These are phyloP conservation scores for Waitea zeae DNA, from an alignment of 1,284 basidiomycete genomes.

Conservation along the genomic window DNA sequence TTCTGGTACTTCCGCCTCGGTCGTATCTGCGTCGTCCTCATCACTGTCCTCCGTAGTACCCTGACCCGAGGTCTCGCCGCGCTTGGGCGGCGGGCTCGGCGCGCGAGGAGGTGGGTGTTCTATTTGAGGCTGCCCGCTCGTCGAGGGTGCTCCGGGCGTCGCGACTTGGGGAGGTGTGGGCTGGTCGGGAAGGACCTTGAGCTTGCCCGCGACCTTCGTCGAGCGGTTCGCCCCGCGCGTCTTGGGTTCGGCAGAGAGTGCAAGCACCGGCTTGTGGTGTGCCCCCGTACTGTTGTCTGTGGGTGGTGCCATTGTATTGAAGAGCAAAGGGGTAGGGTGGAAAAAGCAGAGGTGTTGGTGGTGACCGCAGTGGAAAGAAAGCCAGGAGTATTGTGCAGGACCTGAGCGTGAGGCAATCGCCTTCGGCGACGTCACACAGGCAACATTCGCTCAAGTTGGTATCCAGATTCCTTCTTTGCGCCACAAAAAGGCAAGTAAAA, in stretches of 20 bases:
- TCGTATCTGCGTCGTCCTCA: conserved; percentile 59
- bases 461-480: too few relatives aligned
- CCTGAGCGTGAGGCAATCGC: too few relatives aligned
- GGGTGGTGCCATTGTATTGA: too few relatives aligned
- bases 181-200: conserved; percentile 89
- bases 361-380: too few relatives aligned
- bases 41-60: conserved; percentile 63
- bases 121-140: conserved; percentile 10
- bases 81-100: conserved; percentile 9
- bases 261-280: neutral
- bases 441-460: too few relatives aligned
- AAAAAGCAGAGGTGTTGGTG: too few relatives aligned
- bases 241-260: conserved; percentile 23
- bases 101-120: neutral
- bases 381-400: too few relatives aligned
- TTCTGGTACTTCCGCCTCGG: neutral
- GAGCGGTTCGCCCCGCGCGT: conserved; percentile 60
- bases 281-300: too few relatives aligned
- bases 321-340: too few relatives aligned
- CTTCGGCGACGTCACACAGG: too few relatives aligned
- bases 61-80: conserved; percentile 36
- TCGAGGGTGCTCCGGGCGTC: conserved; percentile 8
- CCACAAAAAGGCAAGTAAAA: too few relatives aligned
- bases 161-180: conserved; percentile 36
- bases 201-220: conserved; percentile 78